These are phyloP conservation scores for Malassezia globosa DNA, from an alignment of 1,284 basidiomycete genomes.

Conservation along the genomic window DNA sequence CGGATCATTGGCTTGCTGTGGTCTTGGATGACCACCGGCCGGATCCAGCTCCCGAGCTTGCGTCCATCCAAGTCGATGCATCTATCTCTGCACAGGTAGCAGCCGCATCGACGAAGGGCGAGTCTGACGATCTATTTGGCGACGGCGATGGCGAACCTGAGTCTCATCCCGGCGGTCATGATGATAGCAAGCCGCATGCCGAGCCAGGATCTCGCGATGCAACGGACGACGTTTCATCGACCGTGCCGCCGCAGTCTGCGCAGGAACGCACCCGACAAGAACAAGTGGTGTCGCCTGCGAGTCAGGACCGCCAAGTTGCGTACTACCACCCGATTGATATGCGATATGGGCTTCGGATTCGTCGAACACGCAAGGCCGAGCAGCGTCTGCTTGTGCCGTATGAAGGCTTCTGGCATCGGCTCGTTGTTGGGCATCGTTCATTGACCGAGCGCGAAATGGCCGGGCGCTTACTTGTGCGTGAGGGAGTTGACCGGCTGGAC, in stretches of 20 bases:
- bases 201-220: no score
- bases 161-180: no score
- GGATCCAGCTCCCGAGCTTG: constrained; percentile 29
- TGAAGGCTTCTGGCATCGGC: constrained; percentile 35
- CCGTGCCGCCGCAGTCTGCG: constrained; percentile 28
- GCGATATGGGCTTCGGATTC: constrained; percentile 37
- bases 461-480: constrained; percentile 20
- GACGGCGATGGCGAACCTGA: constrained; percentile 19
- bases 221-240: constrained; percentile 11
- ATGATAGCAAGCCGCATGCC: constrained; percentile 15
- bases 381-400: constrained; percentile 17
- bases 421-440: constrained; percentile 27
- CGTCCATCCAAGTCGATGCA: constrained; percentile 22
- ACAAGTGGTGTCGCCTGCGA: constrained; percentile 18
- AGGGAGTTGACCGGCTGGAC: constrained; percentile 28
- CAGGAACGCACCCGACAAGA: constrained; percentile 23
- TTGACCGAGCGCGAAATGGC: constrained; percentile 24
- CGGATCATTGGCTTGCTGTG: constrained; percentile 28
- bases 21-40: constrained; percentile 35
- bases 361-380: constrained; percentile 24
- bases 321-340: constrained; percentile 41
- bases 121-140: constrained; percentile 26
- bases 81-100: constrained; percentile 13
- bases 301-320: constrained; percentile 28
- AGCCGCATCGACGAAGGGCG: no score